phyloP scores from a whole-genome alignment of 2,329 filamentous ascomycete species.

The Zasmidium angulare region DNA sequence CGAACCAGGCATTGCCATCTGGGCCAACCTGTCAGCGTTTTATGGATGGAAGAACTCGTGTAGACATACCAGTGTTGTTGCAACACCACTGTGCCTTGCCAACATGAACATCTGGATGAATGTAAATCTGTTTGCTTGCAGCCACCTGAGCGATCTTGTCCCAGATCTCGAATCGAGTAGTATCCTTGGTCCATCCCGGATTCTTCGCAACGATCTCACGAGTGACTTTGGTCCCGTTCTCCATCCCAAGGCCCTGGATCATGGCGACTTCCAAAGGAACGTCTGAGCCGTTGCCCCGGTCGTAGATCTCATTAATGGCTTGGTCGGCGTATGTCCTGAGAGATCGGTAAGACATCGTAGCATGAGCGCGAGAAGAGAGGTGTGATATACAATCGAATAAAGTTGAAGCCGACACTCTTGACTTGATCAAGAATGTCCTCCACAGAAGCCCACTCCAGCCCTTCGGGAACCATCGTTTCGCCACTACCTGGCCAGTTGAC shows the following conservation, averaged over 20 bases:
- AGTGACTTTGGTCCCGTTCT: slow-evolving; percentile 43
- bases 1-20: slow-evolving; percentile 63
- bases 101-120: slow-evolving; percentile 64
- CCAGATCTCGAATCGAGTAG: slow-evolving; percentile 43
- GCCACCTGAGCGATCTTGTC: slow-evolving; percentile 23
- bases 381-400: slow-evolving; percentile 32
- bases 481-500: slow-evolving; percentile 37
- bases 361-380: not conserved
- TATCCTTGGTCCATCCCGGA: slow-evolving; percentile 39
- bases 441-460: slow-evolving; percentile 34
- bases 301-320: slow-evolving; percentile 44
- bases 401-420: slow-evolving; percentile 35
- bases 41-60: not conserved
- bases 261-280: slow-evolving; percentile 41
- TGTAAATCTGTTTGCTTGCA: slow-evolving; percentile 50
- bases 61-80: slow-evolving; percentile 31
- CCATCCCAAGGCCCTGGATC: slow-evolving; percentile 40
- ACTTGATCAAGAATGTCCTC: slow-evolving; percentile 31
- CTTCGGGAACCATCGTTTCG: slow-evolving; percentile 37
- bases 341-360: not conserved
- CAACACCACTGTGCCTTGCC: slow-evolving; percentile 62
- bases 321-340: slow-evolving; percentile 42
- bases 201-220: slow-evolving; percentile 39
- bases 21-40: not conserved
- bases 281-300: slow-evolving; percentile 38